phyloP scores from a whole-genome alignment of 345 rosid species.

The Populus simonii region DNA sequence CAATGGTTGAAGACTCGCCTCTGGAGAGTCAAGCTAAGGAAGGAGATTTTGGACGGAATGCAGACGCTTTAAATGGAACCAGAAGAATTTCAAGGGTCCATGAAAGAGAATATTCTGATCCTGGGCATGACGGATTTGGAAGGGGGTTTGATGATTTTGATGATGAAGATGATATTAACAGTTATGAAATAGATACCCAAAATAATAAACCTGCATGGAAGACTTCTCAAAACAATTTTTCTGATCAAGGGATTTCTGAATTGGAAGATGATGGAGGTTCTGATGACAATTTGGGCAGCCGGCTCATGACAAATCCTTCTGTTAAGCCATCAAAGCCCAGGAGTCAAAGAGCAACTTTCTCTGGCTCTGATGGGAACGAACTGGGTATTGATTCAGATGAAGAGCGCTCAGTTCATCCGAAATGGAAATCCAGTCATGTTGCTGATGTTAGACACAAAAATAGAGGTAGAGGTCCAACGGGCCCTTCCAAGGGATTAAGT shows the following conservation, averaged over 20 bases:
- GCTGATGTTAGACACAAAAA: slow-evolving; percentile 39
- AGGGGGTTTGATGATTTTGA: slow-evolving; percentile 88
- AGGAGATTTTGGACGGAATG: slow-evolving; percentile 39
- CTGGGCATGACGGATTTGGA: slow-evolving; percentile 37
- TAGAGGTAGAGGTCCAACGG: slow-evolving; percentile 33
- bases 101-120: slow-evolving; percentile 46
- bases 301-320: slow-evolving; percentile 25
- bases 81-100: slow-evolving; percentile 23
- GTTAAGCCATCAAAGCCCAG: slow-evolving; percentile 30
- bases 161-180: slow-evolving; percentile 86
- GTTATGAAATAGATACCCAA: slow-evolving; percentile 71
- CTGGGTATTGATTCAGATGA: slow-evolving; percentile 54
- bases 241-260: slow-evolving; percentile 44
- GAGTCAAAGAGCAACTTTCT: slow-evolving; percentile 30
- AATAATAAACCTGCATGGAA: slow-evolving; percentile 34
- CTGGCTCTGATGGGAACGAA: slow-evolving; percentile 47
- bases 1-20: slow-evolving; percentile 33
- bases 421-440: slow-evolving; percentile 76
- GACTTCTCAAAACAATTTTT: slow-evolving; percentile 36
- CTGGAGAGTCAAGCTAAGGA: slow-evolving; percentile 16
- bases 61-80: slow-evolving; percentile 32
- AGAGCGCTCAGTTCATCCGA: slow-evolving; percentile 50
- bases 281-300: slow-evolving; percentile 20
- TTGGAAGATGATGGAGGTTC: slow-evolving; percentile 35
- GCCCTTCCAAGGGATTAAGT: slow-evolving; percentile 41